Percentiles rank a stretch among this genome's conserved stretches.
phyloP scores from a whole-genome alignment of 345 rosid genomes.

The Eucalyptus albens region DNA sequence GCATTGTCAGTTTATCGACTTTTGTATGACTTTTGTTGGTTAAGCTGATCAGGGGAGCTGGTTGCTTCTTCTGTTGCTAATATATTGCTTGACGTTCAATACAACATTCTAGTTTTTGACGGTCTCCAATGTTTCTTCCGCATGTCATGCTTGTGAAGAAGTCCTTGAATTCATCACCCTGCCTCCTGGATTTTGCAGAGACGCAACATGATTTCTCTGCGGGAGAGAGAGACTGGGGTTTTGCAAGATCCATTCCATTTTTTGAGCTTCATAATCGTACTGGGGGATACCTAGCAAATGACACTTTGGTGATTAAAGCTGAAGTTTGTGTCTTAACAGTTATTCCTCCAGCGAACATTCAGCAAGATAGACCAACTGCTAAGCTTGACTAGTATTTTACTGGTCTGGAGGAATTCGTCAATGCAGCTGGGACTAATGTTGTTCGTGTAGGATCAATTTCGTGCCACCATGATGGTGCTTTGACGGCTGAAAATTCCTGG shows the following conservation, averaged over 20 bases:
- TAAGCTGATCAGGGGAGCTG: not conserved
- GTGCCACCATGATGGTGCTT: not conserved
- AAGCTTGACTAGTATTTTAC: too few relatives aligned
- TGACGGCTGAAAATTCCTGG: not conserved
- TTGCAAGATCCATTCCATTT: not conserved
- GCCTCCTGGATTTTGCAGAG: not conserved
- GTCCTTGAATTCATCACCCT: not conserved
- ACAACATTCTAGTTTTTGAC: not conserved
- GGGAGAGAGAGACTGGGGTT: not conserved
- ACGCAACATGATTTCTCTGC: not conserved
- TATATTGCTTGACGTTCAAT: not conserved
- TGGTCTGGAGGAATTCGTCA: too few relatives aligned
- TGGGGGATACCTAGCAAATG: not conserved
- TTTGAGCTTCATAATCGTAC: not conserved
- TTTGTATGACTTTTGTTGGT: not conserved
- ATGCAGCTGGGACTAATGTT: not conserved
- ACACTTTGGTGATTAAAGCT: not conserved
- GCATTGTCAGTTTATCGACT: not conserved
- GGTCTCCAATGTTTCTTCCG: not conserved
- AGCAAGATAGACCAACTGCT: too few relatives aligned
- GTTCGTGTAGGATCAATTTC: not conserved
- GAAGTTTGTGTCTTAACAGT: not conserved
- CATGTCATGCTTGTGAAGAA: not conserved
- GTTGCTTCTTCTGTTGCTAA: not conserved
- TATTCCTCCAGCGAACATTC: not conserved